Evolutionary conservation across 2,329 filamentous ascomycete species (phyloP), one percentile per base, ranked within the genome.

Genomic region (Hymenoscyphus fructigenus): DNA sequence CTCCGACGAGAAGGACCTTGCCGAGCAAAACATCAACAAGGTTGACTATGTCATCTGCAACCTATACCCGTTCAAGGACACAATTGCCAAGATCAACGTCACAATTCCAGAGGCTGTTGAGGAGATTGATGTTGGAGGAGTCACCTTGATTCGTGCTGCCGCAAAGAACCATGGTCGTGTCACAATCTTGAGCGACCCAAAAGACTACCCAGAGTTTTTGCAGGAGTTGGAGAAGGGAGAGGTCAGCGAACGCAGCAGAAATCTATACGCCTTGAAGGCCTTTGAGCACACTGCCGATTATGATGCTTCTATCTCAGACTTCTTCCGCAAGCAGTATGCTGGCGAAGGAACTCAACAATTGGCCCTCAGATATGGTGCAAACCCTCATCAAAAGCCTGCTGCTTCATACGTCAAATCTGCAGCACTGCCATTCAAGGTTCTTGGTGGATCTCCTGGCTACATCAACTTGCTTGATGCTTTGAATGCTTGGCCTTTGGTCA

Each of bases 201-300:
- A 84, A 67, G 94, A 99, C 82, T 99, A 99, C 80, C 88, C 93
- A 68, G 91, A 92, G 78, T 98, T 99, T 83, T 84, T 99, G 63
- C 88, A 89, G 77, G 93, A 97, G 82, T 87, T 99, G 34, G 90
- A 93, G 79, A 83, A 90, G 70, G 94, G 93, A 68, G 91, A 94
- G 77, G 89, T 99, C 74, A 88, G 90, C 62, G 91, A 96, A 77
- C 83, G 87, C 66, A 96, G 88, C 83, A 89, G 93, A 72, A 93
- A 96, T 78, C 83, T 87, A 65, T 97, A 97, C 76, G 94, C 95
- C 29, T 87, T 98, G 74, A 99, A 99, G 85, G 95, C 95, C 17
- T 99, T 99, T 76, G 92, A 97, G 81, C 95, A 98, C 80, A 99
- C 95, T 47, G 93, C 95, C 70, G 93, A 97, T 78, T 99, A 99